Percentiles rank a stretch among this genome's conserved stretches.
Evolutionary conservation across 1,284 basidiomycete genomes (phyloP).

Genomic region (Fomitopsis schrenkii): DNA sequence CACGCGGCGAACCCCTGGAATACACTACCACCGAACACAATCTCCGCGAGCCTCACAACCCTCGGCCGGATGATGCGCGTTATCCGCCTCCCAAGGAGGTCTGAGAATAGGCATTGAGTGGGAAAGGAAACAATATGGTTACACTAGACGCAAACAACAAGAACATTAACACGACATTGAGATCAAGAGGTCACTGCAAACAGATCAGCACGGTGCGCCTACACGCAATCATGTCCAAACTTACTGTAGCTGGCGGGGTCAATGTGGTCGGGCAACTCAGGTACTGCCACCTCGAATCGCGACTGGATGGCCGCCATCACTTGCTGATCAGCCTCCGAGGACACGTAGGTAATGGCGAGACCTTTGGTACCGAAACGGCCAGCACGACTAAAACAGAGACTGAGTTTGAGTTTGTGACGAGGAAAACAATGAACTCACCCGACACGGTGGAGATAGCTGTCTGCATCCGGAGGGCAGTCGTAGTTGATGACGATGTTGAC

Average conservation of each 20-base stretch:
- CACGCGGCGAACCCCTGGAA: neutral
- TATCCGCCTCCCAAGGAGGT: neutral
- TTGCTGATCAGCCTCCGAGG: slow-evolving; percentile 88
- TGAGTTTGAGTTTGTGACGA: neutral
- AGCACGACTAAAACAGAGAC: slow-evolving; percentile 66
- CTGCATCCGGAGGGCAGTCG: slow-evolving; percentile 95
- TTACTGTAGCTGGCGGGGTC: slow-evolving; percentile 85
- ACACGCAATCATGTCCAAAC: slow-evolving; percentile 27
- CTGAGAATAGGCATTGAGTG: slow-evolving; percentile 2
- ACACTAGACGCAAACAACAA: slow-evolving; percentile 10
- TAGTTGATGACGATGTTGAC: slow-evolving; percentile 97
- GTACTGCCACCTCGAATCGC: slow-evolving; percentile 90
- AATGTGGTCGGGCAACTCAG: slow-evolving; percentile 90
- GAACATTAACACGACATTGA: slow-evolving; percentile 9
- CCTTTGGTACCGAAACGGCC: slow-evolving; percentile 99
- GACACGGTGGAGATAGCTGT: slow-evolving; percentile 98
- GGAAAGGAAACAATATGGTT: slow-evolving; percentile 15
- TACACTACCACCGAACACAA: neutral
- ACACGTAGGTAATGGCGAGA: slow-evolving; percentile 97
- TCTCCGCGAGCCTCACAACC: neutral
- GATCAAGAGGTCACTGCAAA: slow-evolving; percentile 37
- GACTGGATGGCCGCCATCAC: slow-evolving; percentile 92
- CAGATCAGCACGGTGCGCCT: neutral
- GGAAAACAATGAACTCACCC: slow-evolving; percentile 52
- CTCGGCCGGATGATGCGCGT: neutral